Conservation (phyloP, 305 asterid genomes). For the Fraxinus paxiana region DNA sequence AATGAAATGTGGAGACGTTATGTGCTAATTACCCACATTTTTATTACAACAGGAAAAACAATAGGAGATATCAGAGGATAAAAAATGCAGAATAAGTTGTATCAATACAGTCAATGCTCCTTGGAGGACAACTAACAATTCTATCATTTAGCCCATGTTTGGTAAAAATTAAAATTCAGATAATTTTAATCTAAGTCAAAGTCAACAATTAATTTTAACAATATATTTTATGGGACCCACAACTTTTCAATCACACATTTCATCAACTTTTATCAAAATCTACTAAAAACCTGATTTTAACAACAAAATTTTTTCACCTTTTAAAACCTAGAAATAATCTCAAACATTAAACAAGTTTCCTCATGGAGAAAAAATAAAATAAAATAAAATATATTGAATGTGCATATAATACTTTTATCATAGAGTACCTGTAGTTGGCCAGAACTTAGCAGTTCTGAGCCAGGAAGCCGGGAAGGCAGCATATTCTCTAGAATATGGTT, state of each 20-base stretch:
- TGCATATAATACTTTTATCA: background rate
- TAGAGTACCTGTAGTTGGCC: constrained; percentile 77
- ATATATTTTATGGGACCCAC: background rate
- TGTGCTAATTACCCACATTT: background rate
- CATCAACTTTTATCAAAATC: background rate
- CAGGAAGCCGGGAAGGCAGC: constrained; percentile 95
- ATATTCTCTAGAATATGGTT: constrained; percentile 88
- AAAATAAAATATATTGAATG: background rate
- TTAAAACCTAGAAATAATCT: background rate
- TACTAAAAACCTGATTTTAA: background rate
- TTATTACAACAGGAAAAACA: background rate
- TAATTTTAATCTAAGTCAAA: background rate
- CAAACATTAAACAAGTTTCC: background rate
- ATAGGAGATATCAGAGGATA: background rate
- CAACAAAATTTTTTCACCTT: background rate
- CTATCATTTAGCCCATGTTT: background rate
- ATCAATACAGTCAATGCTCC: background rate
- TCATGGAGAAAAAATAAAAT: too few relatives aligned
- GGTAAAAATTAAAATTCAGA: background rate
- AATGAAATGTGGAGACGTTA: too few relatives aligned
- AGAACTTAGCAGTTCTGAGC: constrained; percentile 87
- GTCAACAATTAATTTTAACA: too few relatives aligned
- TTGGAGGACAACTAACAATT: background rate
- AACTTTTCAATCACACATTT: background rate
- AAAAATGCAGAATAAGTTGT: background rate